Conservation (phyloP, 129 eudicot species). For the Silybum marianum region DNA sequence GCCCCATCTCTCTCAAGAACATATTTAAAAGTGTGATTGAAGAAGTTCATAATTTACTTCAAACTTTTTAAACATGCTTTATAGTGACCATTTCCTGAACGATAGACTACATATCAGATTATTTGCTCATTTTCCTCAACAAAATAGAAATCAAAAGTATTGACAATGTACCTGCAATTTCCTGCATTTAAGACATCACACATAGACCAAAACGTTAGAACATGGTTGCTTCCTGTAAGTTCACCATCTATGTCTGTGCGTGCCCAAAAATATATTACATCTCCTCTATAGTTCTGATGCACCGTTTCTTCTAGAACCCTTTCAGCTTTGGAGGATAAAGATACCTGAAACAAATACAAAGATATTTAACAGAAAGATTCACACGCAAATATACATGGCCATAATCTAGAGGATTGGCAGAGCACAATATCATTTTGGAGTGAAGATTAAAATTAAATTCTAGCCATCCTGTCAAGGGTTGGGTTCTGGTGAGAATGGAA, state of each 20-base stretch:
- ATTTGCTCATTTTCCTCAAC: neutral
- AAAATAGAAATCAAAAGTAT: neutral
- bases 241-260: conserved; percentile 62
- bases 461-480: neutral
- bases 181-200: conserved; percentile 94
- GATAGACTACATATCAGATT: neutral
- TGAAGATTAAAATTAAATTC: neutral
- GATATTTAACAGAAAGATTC: neutral
- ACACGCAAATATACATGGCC: conserved; percentile 13
- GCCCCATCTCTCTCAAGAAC: neutral
- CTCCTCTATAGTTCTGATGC: conserved; percentile 66
- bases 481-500: no score
- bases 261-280: conserved; percentile 85
- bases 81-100: neutral
- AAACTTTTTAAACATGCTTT: neutral
- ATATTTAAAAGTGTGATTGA: neutral
- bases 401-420: neutral
- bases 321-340: conserved; percentile 79
- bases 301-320: conserved; percentile 67
- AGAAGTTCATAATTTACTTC: neutral
- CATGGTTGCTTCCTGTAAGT: conserved; percentile 48
- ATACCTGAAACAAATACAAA: conserved; percentile 54
- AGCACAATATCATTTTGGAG: conserved; percentile 11
- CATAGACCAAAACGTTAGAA: conserved; percentile 82
- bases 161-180: conserved; percentile 71